Evolutionary conservation across 352 stramenopile species (phyloP), one percentile per base, ranked within the genome.

Genomic region (Globisporangium emineosum): DNA sequence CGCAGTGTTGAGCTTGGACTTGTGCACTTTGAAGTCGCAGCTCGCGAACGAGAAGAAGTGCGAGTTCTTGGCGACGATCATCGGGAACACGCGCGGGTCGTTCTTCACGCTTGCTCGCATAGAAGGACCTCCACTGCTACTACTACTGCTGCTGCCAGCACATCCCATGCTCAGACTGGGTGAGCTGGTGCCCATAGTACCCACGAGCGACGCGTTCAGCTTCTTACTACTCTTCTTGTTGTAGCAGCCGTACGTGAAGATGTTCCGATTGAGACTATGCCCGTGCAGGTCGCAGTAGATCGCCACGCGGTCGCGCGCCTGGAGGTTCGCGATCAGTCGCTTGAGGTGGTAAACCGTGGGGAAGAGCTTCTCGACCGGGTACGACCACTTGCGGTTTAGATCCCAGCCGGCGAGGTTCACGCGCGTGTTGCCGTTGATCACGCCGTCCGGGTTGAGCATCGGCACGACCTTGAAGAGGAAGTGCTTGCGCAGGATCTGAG

Each of bases 391-490:
- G 45, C 85, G 85, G 47, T 93, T 93, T 12, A 93, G 72, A 50
- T 93, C 85, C 81, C 81, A 91, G 1, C 82, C 92, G 0, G 91
- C 84, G 17, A 98, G 75, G 51, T 79, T 94, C 13, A 91, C 87
- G 21, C 92, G 87, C 49, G 93, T 95, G 64, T 98, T 98, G 62
- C 92, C 92, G 51, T 97, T 91, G 43, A 97, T 88, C 43, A 98
- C 92, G 23, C 92, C 92, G 64, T 98, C 92, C 0, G 89, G 88
- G 51, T 98, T 98, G 42, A 98, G 83, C 92, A 98, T 98, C 5
- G 92, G 92, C 7, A 96, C 85, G 21, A 98, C 52, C 67, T 97
- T 96, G 66, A 97, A 96, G 17, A 97, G 67, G 29, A 97, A 96
- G 56, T 91, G 65, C 32, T 77, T 73, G 3, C 91, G 83, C 9